A percentile compares a stretch with the other conserved stretches of the same genome.
phyloP scores from a whole-genome alignment of 768 basidiomycete genomes.

The Phlegmacium glaucopus region DNA sequence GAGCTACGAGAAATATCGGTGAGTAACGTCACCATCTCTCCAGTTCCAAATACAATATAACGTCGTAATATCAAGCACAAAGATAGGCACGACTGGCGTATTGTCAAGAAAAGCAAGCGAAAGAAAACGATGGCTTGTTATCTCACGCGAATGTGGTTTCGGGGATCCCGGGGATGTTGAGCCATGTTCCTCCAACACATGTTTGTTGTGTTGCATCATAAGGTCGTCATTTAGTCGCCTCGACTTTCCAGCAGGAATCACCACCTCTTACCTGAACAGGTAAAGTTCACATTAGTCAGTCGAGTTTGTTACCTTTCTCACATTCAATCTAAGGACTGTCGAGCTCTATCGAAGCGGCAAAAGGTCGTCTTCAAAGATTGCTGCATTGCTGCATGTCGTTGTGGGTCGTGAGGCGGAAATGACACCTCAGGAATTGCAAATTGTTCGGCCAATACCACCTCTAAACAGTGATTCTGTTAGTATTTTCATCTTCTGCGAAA shows the following conservation, averaged over 20 bases:
- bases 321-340: conserved; percentile 8
- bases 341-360: neutral
- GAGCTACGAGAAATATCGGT: conserved; percentile 10
- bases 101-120: conserved; percentile 11
- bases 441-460: conserved; percentile 3
- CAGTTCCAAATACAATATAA: too few relatives aligned
- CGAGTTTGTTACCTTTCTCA: neutral
- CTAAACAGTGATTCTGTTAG: conserved; percentile 12
- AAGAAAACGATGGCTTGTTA: conserved; percentile 16
- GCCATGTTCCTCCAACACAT: conserved; percentile 17
- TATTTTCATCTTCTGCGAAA: neutral
- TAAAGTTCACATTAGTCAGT: neutral
- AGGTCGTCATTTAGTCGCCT: conserved; percentile 3
- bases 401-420: conserved; percentile 11
- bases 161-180: conserved; percentile 19
- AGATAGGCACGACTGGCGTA: neutral
- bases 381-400: conserved; percentile 10
- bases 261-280: conserved; percentile 9
- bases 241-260: conserved; percentile 10
- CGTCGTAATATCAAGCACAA: too few relatives aligned
- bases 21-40: neutral
- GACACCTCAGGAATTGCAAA: neutral
- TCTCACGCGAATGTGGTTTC: conserved; percentile 18
- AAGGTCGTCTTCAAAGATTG: conserved; percentile 9
- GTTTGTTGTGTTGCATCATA: conserved; percentile 20